Evolutionary conservation across 2,329 filamentous ascomycete genomes (phyloP), one percentile per base, ranked within the genome.

Genomic region (Cladosporium velox): DNA sequence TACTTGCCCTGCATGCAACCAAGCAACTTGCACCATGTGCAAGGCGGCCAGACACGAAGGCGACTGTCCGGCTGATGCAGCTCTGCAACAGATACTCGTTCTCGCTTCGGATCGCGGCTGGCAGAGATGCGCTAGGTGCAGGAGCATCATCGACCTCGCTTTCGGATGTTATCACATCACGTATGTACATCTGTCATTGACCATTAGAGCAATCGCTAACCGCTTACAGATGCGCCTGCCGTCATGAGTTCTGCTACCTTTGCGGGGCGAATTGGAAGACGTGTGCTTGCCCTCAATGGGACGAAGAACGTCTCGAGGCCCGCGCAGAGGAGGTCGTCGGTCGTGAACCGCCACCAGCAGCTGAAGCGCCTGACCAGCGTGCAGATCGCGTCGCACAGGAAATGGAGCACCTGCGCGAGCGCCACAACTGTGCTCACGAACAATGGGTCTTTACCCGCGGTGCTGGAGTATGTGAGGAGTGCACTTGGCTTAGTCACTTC

Each of bases 131-230:
- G 72, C 71, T 4, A 65, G 68, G 0, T 88, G 86, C 68, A 70
- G 68, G 2, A 66, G 76, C 0, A 38, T 88, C 14, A 78, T 88
- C 0, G 84, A 87, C 73, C 74, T 86, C 0, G 34, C 71, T 0
- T n/a, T 41, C 0, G 86, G 86, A 1, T 88, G 86, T 67, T 78
- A 84, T 60, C 86, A 88, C 61, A 88, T 88, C 3, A 62, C 11
- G 59, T 62, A 62, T 12, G 59, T 62, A 15, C 24, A 4, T 24
- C 57, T 59, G n/a, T 8, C 11, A 7, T 6, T 28, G 2, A 12
- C 49, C 12, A 5, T 18, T 3, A 1, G 24, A 18, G 12, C 26
- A 7, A 15, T 15, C 34, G 24, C 24, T 54, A 15, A 44, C 5
- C 6, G 21, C 18, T 47, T 6, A n/a, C 57, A 41, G 11, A 18